Evolutionary conservation across 2,329 filamentous ascomycete species (phyloP).

Genomic region (Aureobasidium musti): DNA sequence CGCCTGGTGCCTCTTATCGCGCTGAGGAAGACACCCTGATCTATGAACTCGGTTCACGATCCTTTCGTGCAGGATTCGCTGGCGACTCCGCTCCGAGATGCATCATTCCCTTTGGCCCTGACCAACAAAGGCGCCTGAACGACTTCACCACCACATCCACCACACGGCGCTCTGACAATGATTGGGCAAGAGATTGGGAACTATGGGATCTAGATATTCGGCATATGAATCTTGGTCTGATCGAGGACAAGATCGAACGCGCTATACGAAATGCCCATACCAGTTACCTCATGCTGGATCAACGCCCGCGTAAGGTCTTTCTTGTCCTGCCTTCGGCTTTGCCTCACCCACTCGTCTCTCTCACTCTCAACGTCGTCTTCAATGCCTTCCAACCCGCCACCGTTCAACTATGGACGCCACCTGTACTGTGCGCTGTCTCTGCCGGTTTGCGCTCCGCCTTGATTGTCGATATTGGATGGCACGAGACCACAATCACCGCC

Average conservation of each 20-base stretch:
- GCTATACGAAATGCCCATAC: slow-evolving; percentile 78
- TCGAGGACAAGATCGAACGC: slow-evolving; percentile 85
- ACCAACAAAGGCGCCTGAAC: slow-evolving; percentile 73
- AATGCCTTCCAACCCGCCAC: slow-evolving; percentile 77
- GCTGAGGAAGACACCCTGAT: slow-evolving; percentile 76
- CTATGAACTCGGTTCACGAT: slow-evolving; percentile 78
- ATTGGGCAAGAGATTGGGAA: slow-evolving; percentile 68
- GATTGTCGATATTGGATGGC: slow-evolving; percentile 89
- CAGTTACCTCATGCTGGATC: slow-evolving; percentile 70
- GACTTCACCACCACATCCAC: slow-evolving; percentile 63
- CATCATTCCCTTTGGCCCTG: slow-evolving; percentile 69
- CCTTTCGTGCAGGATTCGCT: slow-evolving; percentile 79
- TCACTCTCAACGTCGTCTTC: slow-evolving; percentile 76
- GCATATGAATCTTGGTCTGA: slow-evolving; percentile 71
- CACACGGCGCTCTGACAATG: slow-evolving; percentile 60
- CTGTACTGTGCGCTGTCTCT: slow-evolving; percentile 71
- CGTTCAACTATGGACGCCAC: slow-evolving; percentile 76
- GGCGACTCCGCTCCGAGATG: slow-evolving; percentile 77
- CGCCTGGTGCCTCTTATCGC: slow-evolving; percentile 59
- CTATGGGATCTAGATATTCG: slow-evolving; percentile 78
- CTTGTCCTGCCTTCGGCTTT: slow-evolving; percentile 76
- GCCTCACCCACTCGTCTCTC: slow-evolving; percentile 75
- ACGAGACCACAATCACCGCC: slow-evolving; percentile 80
- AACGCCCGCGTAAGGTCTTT: slow-evolving; percentile 65
- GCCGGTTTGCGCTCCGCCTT: slow-evolving; percentile 84